These are phyloP conservation scores for Aspergillus hortae DNA, from an alignment of 2,329 filamentous ascomycete genomes.

Conservation along the genomic window DNA sequence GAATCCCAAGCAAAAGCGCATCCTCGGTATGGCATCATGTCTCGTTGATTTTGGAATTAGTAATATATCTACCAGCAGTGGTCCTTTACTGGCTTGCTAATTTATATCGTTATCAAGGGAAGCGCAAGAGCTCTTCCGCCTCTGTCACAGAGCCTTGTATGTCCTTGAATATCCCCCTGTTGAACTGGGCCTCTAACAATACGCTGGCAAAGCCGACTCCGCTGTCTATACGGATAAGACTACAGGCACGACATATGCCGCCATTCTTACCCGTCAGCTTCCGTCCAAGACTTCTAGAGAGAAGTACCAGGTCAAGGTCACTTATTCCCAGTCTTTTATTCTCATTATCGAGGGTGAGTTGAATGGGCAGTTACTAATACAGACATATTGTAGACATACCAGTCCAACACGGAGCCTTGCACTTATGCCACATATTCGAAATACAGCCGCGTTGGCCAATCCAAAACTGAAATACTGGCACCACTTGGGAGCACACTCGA, in stretches of 20 bases:
- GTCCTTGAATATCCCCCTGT: no score
- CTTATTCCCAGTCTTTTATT: conserved; percentile 20
- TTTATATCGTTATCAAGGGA: background rate
- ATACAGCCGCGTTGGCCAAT: conserved; percentile 31
- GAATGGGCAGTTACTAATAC: background rate
- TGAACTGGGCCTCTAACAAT: background rate
- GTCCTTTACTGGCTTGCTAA: no score
- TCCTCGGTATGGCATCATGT: background rate
- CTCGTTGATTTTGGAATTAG: background rate
- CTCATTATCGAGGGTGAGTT: background rate
- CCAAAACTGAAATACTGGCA: conserved; percentile 30
- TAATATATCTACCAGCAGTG: background rate
- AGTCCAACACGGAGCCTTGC: conserved; percentile 57
- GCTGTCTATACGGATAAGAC: conserved; percentile 61
- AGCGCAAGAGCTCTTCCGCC: background rate
- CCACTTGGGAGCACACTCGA: conserved; percentile 29
- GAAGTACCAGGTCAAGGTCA: conserved; percentile 58
- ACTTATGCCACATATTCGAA: conserved; percentile 61
- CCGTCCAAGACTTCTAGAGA: conserved; percentile 51
- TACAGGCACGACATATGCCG: conserved; percentile 60
- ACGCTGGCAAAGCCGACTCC: conserved; percentile 49
- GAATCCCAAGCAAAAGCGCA: background rate
- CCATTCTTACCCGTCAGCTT: conserved; percentile 56
- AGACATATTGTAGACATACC: conserved; percentile 56
- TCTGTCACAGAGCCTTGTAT: no score